Evolutionary conservation across 2,329 filamentous ascomycete species (phyloP).

Genomic region (Cordyceps tenuipes): DNA sequence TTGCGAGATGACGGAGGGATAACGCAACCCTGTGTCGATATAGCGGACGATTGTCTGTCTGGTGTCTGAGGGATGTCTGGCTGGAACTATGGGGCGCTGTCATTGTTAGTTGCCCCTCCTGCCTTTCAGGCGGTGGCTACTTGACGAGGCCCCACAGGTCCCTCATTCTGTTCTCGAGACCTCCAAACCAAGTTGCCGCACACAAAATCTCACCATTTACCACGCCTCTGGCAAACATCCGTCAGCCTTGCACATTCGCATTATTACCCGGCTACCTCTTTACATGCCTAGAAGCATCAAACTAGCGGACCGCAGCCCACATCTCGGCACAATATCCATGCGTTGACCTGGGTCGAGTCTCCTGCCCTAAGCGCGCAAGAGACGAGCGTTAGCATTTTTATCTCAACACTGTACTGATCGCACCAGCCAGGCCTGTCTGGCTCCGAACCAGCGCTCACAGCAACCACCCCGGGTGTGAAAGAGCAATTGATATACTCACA

Average conservation of each 20-base stretch:
- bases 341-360: conserved; percentile 9
- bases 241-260: background rate
- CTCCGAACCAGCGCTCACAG: background rate
- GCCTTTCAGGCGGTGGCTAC: background rate
- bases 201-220: conserved; percentile 1
- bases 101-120: too few relatives aligned
- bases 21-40: background rate
- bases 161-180: background rate
- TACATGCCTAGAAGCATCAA: background rate
- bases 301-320: background rate
- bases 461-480: background rate
- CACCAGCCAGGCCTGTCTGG: background rate
- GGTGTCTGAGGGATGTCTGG: too few relatives aligned
- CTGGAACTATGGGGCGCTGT: too few relatives aligned
- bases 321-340: background rate
- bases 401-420: background rate
- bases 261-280: background rate
- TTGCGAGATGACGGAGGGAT: background rate
- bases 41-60: too few relatives aligned
- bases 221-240: background rate
- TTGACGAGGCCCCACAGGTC: background rate
- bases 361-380: conserved; percentile 10
- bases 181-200: background rate
- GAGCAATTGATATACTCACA: background rate
- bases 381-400: background rate